Conservation (phyloP, 2,329 filamentous ascomycete genomes). For the Annulohypoxylon truncatum region DNA sequence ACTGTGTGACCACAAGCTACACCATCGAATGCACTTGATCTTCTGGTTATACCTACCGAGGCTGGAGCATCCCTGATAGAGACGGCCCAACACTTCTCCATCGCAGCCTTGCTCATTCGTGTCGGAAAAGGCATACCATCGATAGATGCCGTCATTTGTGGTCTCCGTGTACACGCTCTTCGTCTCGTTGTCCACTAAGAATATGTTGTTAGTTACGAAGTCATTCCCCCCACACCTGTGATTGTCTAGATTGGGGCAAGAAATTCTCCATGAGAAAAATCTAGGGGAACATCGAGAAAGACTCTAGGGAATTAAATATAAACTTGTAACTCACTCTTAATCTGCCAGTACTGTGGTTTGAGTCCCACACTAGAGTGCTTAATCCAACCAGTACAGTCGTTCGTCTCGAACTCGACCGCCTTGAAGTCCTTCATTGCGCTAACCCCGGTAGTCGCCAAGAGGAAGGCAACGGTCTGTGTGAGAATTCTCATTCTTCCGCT, state of each 20-base stretch:
- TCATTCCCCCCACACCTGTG: neutral
- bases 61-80: constrained; percentile 28
- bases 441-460: constrained; percentile 4
- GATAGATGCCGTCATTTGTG: constrained; percentile 40
- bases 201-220: constrained; percentile 5
- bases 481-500: constrained; percentile 4
- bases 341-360: constrained; percentile 30
- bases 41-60: constrained; percentile 16
- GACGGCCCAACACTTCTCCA: constrained; percentile 30
- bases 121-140: constrained; percentile 40
- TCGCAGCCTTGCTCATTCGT: constrained; percentile 26
- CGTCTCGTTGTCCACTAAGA: constrained; percentile 35
- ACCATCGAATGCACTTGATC: constrained; percentile 38
- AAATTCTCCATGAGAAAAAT: too few species aligned
- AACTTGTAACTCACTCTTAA: constrained; percentile 23
- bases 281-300: too few species aligned
- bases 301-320: neutral
- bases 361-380: constrained; percentile 24
- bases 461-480: neutral
- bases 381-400: constrained; percentile 24
- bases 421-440: constrained; percentile 23
- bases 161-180: constrained; percentile 36
- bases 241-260: neutral
- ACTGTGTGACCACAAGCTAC: constrained; percentile 29
- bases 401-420: constrained; percentile 28